Conservation (phyloP, 768 basidiomycete species). For the Coprinopsis strossmayeri region DNA sequence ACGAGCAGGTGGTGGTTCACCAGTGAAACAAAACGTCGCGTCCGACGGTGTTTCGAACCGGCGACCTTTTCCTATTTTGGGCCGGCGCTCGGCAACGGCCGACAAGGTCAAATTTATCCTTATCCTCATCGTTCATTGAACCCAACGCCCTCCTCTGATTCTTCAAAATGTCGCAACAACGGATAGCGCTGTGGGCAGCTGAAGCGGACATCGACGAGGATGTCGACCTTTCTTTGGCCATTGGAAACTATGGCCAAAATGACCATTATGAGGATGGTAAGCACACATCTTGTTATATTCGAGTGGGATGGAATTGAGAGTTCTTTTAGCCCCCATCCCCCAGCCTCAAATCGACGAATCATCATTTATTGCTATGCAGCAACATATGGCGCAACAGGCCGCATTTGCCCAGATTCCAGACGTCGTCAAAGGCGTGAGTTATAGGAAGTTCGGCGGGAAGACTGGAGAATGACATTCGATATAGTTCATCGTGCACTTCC, state of each 20-base stretch:
- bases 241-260: slow-evolving; percentile 64
- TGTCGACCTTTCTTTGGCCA: slow-evolving; percentile 62
- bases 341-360: slow-evolving; percentile 69
- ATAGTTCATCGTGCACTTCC: slow-evolving; percentile 93
- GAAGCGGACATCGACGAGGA: slow-evolving; percentile 81
- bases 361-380: slow-evolving; percentile 66
- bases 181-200: slow-evolving; percentile 67
- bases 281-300: slow-evolving; percentile 10
- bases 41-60: no score
- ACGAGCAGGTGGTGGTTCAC: no score
- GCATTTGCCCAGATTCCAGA: slow-evolving; percentile 83
- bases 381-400: slow-evolving; percentile 78
- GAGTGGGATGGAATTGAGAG: slow-evolving; percentile 12
- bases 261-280: slow-evolving; percentile 64
- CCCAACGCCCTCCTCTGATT: slow-evolving; percentile 7
- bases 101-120: slow-evolving; percentile 28
- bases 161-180: slow-evolving; percentile 52
- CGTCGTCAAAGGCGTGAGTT: slow-evolving; percentile 77
- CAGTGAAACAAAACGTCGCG: no score
- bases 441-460: neutral
- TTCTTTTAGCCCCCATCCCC: slow-evolving; percentile 32
- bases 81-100: slow-evolving; percentile 24
- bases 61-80: no score
- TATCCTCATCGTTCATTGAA: slow-evolving; percentile 11
- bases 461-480: slow-evolving; percentile 8